A percentile compares a stretch with the other conserved stretches of the same genome.
phyloP scores from a whole-genome alignment of 371 early-diverging fungal species.

The Blakeslea trispora region DNA sequence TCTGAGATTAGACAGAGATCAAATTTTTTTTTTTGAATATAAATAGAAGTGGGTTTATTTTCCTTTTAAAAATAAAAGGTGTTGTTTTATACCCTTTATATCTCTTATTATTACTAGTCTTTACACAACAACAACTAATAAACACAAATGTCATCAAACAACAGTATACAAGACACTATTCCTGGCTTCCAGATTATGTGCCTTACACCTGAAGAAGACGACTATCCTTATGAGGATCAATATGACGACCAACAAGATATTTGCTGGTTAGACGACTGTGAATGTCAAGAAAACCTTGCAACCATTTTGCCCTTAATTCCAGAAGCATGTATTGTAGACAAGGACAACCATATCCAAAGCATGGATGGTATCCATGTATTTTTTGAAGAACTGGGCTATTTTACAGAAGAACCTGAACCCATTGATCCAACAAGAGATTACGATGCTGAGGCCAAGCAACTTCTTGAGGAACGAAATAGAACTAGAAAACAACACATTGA shows the following conservation, averaged over 20 bases:
- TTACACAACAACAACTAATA: too few species aligned
- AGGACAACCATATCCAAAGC: slow-evolving; percentile 27
- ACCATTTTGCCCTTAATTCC: slow-evolving; percentile 30
- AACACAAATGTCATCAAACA: not conserved
- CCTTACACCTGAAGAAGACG: slow-evolving; percentile 27
- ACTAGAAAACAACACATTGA: slow-evolving; percentile 31
- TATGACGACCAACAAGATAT: slow-evolving; percentile 1
- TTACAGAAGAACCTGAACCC: slow-evolving; percentile 39
- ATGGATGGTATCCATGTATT: slow-evolving; percentile 25
- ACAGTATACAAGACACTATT: slow-evolving; percentile 3
- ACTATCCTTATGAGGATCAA: slow-evolving; percentile 17
- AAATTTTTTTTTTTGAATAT: not conserved
- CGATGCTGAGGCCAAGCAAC: slow-evolving; percentile 30
- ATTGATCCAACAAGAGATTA: slow-evolving; percentile 40
- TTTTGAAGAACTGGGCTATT: slow-evolving; percentile 38
- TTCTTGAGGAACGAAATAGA: slow-evolving; percentile 28
- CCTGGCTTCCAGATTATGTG: slow-evolving; percentile 18
- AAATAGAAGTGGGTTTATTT: not conserved
- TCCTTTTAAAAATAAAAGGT: not conserved
- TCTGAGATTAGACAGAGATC: not conserved
- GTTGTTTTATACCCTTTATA: not conserved
- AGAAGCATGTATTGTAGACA: slow-evolving; percentile 28
- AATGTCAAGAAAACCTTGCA: slow-evolving; percentile 38
- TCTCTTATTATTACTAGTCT: too few species aligned
- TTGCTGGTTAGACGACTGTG: slow-evolving; percentile 32